Conservation (phyloP, 2,329 filamentous ascomycete species). For the Verticillium zaregamsianum region DNA sequence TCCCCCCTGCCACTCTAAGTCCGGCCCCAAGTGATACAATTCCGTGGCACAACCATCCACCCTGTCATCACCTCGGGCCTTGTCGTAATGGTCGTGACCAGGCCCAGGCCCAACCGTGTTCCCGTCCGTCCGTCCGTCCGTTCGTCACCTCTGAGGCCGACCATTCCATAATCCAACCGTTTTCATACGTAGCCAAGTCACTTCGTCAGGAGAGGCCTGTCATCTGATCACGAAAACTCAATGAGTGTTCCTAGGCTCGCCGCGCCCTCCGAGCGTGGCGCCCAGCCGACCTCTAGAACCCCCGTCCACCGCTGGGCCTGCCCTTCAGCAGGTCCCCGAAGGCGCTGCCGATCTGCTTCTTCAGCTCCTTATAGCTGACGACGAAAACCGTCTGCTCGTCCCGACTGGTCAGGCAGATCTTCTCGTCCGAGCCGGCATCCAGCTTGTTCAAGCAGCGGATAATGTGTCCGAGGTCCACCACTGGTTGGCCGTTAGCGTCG, state of each 20-base stretch:
- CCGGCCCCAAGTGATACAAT: background rate
- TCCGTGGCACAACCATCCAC: background rate
- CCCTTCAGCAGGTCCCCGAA: slow-evolving; percentile 56
- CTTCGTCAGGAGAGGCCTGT: background rate
- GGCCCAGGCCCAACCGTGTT: background rate
- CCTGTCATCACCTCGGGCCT: background rate
- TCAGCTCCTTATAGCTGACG: slow-evolving; percentile 86
- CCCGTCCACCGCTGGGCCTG: slow-evolving; percentile 25
- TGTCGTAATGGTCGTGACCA: background rate
- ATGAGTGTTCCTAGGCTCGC: background rate
- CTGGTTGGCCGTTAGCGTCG: slow-evolving; percentile 75
- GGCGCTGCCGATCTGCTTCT: slow-evolving; percentile 54
- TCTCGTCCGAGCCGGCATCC: slow-evolving; percentile 84
- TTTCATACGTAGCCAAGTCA: background rate
- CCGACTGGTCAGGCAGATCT: slow-evolving; percentile 77
- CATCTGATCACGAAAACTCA: background rate
- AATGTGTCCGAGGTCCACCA: slow-evolving; percentile 84
- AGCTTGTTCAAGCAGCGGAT: slow-evolving; percentile 84
- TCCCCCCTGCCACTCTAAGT: background rate
- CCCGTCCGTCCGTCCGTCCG: background rate
- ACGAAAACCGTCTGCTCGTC: slow-evolving; percentile 89
- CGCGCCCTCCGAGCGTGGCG: background rate
- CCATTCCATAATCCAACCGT: background rate
- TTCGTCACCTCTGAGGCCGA: background rate
- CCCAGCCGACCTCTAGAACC: slow-evolving; percentile 18